These are phyloP conservation scores for Trichoderma cornu-damae DNA, from an alignment of 2,329 filamentous ascomycete genomes.

Conservation along the genomic window DNA sequence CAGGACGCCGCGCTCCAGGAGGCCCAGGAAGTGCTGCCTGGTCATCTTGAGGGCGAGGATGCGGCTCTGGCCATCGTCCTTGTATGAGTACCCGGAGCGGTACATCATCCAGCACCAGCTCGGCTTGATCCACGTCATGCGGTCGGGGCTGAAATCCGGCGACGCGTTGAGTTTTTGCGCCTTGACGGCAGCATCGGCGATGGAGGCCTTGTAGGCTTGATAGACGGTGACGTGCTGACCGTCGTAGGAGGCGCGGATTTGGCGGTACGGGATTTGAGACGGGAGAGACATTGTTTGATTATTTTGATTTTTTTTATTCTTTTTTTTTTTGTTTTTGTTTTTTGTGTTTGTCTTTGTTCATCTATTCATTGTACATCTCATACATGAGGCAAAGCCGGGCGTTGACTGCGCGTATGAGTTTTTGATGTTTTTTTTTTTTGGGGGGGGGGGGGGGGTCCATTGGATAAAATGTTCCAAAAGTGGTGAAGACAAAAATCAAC, in stretches of 20 bases:
- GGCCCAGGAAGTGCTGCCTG: slow-evolving; percentile 43
- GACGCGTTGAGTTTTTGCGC: slow-evolving; percentile 49
- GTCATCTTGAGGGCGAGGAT: slow-evolving; percentile 55
- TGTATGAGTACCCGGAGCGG: slow-evolving; percentile 55
- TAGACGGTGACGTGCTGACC: slow-evolving; percentile 53
- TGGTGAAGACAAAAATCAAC: no score
- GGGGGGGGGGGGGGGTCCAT: no score
- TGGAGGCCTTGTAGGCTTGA: slow-evolving; percentile 52
- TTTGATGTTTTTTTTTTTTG: no score
- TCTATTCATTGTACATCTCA: neutral
- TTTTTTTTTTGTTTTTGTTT: no score
- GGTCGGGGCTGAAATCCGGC: slow-evolving; percentile 45
- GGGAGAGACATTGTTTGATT: slow-evolving; percentile 3
- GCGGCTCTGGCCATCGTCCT: slow-evolving; percentile 49
- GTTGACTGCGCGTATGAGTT: neutral
- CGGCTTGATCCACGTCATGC: slow-evolving; percentile 64
- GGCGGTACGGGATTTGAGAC: slow-evolving; percentile 35
- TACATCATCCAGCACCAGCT: slow-evolving; percentile 62
- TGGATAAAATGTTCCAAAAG: no score
- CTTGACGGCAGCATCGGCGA: slow-evolving; percentile 48
- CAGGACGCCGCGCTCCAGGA: slow-evolving; percentile 39
- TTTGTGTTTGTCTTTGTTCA: no score
- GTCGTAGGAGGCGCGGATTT: slow-evolving; percentile 50
- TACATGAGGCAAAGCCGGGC: neutral
- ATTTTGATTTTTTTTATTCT: neutral